Percentiles rank a stretch among this genome's conserved stretches.
Conservation (phyloP, 208 protist genomes). For the Acanthamoeba royreba region DNA sequence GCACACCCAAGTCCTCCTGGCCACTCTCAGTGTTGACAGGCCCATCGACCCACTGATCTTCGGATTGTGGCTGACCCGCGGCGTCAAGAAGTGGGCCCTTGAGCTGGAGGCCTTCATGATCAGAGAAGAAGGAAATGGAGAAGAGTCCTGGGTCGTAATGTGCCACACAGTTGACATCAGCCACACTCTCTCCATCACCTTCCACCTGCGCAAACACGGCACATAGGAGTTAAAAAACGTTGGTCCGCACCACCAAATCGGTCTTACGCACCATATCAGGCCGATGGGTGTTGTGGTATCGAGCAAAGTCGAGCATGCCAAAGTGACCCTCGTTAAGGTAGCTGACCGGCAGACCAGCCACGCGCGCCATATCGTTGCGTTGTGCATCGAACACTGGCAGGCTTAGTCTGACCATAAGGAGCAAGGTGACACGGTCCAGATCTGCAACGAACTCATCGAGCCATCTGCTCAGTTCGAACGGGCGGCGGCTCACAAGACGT, state of each 20-base stretch:
- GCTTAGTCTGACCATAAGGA: background rate
- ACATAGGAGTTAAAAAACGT: too few relatives aligned
- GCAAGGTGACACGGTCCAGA: background rate
- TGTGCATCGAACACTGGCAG: background rate
- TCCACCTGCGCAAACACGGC: too few relatives aligned
- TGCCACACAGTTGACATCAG: background rate
- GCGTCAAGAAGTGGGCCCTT: background rate
- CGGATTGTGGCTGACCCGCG: background rate
- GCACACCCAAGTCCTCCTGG: background rate
- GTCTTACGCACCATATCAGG: background rate
- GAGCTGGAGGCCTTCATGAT: background rate
- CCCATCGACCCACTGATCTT: background rate
- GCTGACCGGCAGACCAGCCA: background rate
- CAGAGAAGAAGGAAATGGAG: background rate
- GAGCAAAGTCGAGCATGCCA: background rate
- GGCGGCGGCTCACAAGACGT: background rate
- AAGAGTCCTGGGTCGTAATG: background rate
- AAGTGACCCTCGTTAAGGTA: background rate
- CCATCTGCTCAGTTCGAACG: background rate
- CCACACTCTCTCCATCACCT: background rate
- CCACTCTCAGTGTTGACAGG: background rate
- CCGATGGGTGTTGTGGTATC: background rate
- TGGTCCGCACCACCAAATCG: too few relatives aligned
- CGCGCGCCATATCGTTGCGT: background rate
- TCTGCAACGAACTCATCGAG: background rate